Percentiles rank a stretch among this genome's conserved stretches.
Evolutionary conservation across 1,284 basidiomycete genomes (phyloP).

Genomic region (Leccinum fallax): DNA sequence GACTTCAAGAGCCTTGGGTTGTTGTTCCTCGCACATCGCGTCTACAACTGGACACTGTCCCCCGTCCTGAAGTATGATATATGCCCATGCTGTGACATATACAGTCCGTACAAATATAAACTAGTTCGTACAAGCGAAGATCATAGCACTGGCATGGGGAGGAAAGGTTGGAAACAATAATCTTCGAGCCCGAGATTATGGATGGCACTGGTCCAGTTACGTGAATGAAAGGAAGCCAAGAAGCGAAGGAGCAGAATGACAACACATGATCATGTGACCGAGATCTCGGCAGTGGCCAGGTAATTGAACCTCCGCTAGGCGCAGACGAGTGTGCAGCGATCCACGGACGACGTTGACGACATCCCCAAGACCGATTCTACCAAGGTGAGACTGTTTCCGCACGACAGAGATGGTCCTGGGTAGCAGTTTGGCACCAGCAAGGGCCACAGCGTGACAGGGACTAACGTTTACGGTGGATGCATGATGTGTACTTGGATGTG

Average conservation of each 20-base stretch:
- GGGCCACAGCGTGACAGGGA: background rate
- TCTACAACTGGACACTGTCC: no score
- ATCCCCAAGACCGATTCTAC: slow-evolving; percentile 20
- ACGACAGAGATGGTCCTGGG: background rate
- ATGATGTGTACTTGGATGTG: slow-evolving; percentile 10
- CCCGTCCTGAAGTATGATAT: no score
- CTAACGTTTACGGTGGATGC: slow-evolving; percentile 23
- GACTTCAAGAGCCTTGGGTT: slow-evolving; percentile 33
- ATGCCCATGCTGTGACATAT: no score
- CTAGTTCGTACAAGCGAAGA: no score
- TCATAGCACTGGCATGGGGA: no score
- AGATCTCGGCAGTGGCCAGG: slow-evolving; percentile 24
- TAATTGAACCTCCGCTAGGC: slow-evolving; percentile 25
- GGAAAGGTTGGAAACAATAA: slow-evolving; percentile 33
- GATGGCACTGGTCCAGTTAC: no score
- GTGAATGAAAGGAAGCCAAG: no score
- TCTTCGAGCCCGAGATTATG: no score
- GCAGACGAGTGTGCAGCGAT: slow-evolving; percentile 3
- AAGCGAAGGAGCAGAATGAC: background rate
- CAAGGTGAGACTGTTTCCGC: slow-evolving; percentile 28
- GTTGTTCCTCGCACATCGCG: no score
- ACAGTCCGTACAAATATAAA: no score
- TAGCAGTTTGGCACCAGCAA: background rate
- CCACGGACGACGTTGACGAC: slow-evolving; percentile 17
- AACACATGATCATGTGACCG: slow-evolving; percentile 24